phyloP scores from a whole-genome alignment of 495 filamentous ascomycete species.

The Neurospora terricola region DNA sequence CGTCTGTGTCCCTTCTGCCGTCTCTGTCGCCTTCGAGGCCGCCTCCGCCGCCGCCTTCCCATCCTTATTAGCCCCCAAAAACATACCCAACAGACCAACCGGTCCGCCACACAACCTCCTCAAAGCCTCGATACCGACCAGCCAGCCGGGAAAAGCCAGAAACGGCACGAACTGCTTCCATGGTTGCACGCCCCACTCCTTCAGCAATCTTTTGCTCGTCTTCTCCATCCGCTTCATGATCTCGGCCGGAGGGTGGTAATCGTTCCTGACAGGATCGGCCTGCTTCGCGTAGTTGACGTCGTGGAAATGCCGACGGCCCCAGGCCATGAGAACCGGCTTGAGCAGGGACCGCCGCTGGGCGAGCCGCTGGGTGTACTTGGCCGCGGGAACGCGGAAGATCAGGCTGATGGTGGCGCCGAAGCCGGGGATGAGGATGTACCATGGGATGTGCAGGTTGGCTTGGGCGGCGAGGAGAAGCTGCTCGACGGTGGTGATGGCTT shows the following conservation, averaged over 20 bases:
- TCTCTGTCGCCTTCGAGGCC: not conserved
- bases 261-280: not conserved
- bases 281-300: slow-evolving; percentile 15
- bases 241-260: not conserved
- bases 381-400: slow-evolving; percentile 47
- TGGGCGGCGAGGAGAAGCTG: slow-evolving; percentile 53
- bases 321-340: slow-evolving; percentile 41
- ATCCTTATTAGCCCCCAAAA: slow-evolving; percentile 9
- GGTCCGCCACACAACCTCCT: slow-evolving; percentile 52
- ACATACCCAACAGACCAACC: slow-evolving; percentile 40
- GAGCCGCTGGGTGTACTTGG: slow-evolving; percentile 40
- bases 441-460: slow-evolving; percentile 48
- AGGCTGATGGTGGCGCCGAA: slow-evolving; percentile 54
- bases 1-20: not conserved
- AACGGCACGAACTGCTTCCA: slow-evolving; percentile 39
- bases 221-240: slow-evolving; percentile 5
- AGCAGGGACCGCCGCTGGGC: slow-evolving; percentile 35
- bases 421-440: slow-evolving; percentile 61
- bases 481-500: slow-evolving; percentile 41
- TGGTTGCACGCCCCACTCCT: slow-evolving; percentile 34
- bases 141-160: slow-evolving; percentile 52
- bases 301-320: slow-evolving; percentile 25
- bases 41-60: slow-evolving; percentile 1
- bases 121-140: slow-evolving; percentile 57
- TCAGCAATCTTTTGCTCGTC: slow-evolving; percentile 30